These are phyloP conservation scores for Sordariomycetes sp. DNA, from an alignment of 2,329 filamentous ascomycete species.

Conservation along the genomic window DNA sequence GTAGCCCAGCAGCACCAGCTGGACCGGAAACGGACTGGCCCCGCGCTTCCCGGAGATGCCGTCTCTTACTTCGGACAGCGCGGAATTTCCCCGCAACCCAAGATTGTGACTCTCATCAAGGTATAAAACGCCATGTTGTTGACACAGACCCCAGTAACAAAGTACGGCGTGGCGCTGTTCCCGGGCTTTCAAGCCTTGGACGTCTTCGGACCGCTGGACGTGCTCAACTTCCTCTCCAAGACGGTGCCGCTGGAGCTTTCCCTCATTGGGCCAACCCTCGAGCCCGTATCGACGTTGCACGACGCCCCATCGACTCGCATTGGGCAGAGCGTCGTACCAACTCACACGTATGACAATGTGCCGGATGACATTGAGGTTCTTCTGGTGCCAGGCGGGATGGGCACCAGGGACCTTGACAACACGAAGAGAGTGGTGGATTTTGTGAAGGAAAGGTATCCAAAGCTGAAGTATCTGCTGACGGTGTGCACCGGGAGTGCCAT, in stretches of 20 bases:
- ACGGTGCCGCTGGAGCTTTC: constrained; percentile 12
- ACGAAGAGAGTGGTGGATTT: constrained; percentile 25
- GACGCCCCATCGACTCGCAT: constrained; percentile 9
- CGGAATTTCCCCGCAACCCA: too few species aligned
- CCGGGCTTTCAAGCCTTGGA: constrained; percentile 26
- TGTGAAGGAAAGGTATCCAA: constrained; percentile 27
- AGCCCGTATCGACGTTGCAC: constrained; percentile 17
- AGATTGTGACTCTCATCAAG: neutral
- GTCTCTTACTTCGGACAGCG: too few species aligned
- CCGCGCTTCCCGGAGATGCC: neutral
- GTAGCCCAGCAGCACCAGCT: too few species aligned
- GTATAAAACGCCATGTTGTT: constrained; percentile 2
- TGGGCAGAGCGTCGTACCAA: constrained; percentile 21
- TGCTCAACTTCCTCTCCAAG: constrained; percentile 18
- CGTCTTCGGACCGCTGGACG: constrained; percentile 28
- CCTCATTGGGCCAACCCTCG: constrained; percentile 15
- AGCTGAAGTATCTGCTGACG: constrained; percentile 43
- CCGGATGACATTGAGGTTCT: constrained; percentile 25
- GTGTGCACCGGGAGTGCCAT: constrained; percentile 53
- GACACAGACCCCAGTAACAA: constrained; percentile 6
- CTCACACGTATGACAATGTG: constrained; percentile 24
- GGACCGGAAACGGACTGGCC: too few species aligned
- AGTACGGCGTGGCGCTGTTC: constrained; percentile 23
- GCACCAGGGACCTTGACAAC: constrained; percentile 14
- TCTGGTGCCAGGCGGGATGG: constrained; percentile 27